A percentile compares a stretch with the other conserved stretches of the same genome.
phyloP scores from a whole-genome alignment of 768 basidiomycete species.

The Auricularia auricula-judae region DNA sequence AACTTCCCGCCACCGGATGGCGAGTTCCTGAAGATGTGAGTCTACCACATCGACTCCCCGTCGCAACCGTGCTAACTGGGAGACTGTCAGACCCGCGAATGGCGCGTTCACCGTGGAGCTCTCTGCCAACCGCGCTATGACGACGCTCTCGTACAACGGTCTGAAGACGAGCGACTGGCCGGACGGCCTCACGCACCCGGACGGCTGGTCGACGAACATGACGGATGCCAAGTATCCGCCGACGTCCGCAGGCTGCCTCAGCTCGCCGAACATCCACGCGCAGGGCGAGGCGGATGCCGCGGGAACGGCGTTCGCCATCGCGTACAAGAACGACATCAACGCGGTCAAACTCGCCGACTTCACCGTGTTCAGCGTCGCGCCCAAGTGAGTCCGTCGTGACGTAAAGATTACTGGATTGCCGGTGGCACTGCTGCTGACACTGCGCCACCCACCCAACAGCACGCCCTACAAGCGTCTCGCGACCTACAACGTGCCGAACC shows the following conservation, averaged over 20 bases:
- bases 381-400: background rate
- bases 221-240: background rate
- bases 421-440: background rate
- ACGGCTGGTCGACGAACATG: slow-evolving; percentile 1
- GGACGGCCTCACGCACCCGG: slow-evolving; percentile 4
- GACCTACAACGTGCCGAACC: slow-evolving; percentile 2
- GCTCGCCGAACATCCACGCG: background rate
- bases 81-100: background rate
- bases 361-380: slow-evolving; percentile 2
- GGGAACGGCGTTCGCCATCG: slow-evolving; percentile 5
- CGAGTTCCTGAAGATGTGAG: slow-evolving; percentile 5
- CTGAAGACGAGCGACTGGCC: background rate
- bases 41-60: background rate
- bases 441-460: background rate
- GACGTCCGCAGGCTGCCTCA: background rate
- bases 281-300: background rate
- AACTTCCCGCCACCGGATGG: slow-evolving; percentile 4
- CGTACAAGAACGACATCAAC: slow-evolving; percentile 4
- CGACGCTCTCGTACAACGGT: slow-evolving; percentile 1
- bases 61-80: background rate
- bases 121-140: slow-evolving; percentile 3
- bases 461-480: slow-evolving; percentile 7
- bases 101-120: slow-evolving; percentile 5
- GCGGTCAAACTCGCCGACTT: background rate
- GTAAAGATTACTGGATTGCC: background rate